Evolutionary conservation across 371 early-diverging fungal species (phyloP).

Genomic region (Mucor saturninus): DNA sequence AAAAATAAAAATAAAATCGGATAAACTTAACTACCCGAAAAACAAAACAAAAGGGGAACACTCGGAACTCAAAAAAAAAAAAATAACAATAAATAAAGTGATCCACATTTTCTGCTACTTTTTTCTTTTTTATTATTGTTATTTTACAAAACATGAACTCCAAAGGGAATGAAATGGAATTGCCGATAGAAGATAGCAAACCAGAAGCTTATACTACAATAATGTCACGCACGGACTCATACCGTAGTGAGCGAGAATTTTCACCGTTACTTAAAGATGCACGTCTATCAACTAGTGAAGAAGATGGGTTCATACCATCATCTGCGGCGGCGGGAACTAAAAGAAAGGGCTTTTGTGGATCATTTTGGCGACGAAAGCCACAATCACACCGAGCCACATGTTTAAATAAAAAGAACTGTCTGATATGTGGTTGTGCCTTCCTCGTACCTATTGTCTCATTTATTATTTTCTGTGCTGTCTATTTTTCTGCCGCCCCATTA

Average conservation of each 20-base stretch:
- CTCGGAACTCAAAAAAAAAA: constrained; percentile 7
- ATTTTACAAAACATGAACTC: no score
- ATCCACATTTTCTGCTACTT: constrained; percentile 5
- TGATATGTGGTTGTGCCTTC: background rate
- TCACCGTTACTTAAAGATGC: constrained; percentile 3
- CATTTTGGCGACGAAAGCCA: background rate
- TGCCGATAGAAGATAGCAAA: constrained; percentile 7
- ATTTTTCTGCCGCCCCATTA: constrained; percentile 29
- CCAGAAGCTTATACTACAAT: no score
- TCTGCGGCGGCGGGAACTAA: background rate
- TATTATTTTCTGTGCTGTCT: constrained; percentile 21
- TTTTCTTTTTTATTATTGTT: constrained; percentile 1
- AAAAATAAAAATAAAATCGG: no score
- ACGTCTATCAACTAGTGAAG: background rate
- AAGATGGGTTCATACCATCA: background rate
- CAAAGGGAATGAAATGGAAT: background rate
- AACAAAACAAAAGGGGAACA: background rate
- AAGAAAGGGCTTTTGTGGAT: background rate
- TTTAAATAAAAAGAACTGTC: background rate
- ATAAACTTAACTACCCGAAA: constrained; percentile 18
- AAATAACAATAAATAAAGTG: constrained; percentile 1
- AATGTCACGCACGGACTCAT: background rate
- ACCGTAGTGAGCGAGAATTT: background rate
- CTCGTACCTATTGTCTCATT: constrained; percentile 3
- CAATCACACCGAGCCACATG: background rate